These are phyloP conservation scores for Helichrysum umbraculigerum DNA, from an alignment of 129 eudicot species.

Conservation along the genomic window DNA sequence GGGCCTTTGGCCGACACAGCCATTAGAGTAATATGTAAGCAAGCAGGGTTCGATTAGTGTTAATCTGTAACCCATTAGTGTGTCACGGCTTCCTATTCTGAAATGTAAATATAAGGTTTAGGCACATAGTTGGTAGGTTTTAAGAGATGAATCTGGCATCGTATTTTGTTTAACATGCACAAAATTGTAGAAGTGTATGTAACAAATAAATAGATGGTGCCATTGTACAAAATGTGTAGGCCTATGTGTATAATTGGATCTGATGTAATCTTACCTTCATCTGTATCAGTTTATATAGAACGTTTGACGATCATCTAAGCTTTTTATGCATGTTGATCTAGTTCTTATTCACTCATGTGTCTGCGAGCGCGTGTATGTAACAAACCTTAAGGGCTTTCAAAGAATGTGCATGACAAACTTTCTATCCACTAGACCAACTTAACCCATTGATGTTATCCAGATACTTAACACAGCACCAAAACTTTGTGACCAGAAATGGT, in stretches of 20 bases:
- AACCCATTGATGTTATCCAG: conserved; percentile 19
- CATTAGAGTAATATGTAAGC: conserved; percentile 30
- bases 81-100: not conserved
- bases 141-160: conserved; percentile 25
- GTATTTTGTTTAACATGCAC: conserved; percentile 26
- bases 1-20: conserved; percentile 55
- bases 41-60: not conserved
- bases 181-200: conserved; percentile 9
- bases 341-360: not conserved
- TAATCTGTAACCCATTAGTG: not conserved
- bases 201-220: conserved; percentile 14
- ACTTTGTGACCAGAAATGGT: conserved; percentile 19
- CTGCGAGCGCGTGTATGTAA: not conserved
- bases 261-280: not conserved
- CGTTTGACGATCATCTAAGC: not conserved
- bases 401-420: not conserved
- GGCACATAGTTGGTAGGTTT: conserved; percentile 19
- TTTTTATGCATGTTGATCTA: not conserved
- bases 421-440: not conserved
- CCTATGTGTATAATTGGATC: conserved; percentile 3
- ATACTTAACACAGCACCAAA: conserved; percentile 13
- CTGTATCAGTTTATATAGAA: not conserved
- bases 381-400: no score
- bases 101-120: conserved; percentile 37
- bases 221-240: conserved; percentile 24